phyloP scores from a whole-genome alignment of 2,329 filamentous ascomycete species.

The Trichoderma oligosporum region DNA sequence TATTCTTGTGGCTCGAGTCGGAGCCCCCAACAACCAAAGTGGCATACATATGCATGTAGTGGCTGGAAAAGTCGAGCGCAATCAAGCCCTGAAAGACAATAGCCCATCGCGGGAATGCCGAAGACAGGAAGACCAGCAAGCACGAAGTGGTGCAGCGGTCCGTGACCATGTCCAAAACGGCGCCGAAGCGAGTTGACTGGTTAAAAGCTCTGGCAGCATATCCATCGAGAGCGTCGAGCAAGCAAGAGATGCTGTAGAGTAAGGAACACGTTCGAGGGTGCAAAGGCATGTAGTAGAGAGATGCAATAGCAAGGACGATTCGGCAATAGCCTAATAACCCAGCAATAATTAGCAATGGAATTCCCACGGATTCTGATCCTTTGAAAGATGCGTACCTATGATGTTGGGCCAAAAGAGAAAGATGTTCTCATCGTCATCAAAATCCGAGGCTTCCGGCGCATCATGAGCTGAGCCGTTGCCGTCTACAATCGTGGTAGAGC shows the following conservation, averaged over 20 bases:
- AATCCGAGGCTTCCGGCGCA: slow-evolving; percentile 34
- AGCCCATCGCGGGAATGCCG: slow-evolving; percentile 89
- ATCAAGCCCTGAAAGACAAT: slow-evolving; percentile 94
- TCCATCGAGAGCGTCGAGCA: slow-evolving; percentile 92
- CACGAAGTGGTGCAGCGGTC: slow-evolving; percentile 96
- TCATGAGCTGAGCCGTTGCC: slow-evolving; percentile 44
- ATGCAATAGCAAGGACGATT: slow-evolving; percentile 78
- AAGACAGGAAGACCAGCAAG: slow-evolving; percentile 88
- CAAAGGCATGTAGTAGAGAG: slow-evolving; percentile 97
- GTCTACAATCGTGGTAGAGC: slow-evolving; percentile 35
- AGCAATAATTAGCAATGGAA: not conserved
- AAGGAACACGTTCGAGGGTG: slow-evolving; percentile 93
- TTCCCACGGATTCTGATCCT: not conserved
- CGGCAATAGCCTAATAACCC: slow-evolving; percentile 64
- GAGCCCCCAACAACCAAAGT: slow-evolving; percentile 82
- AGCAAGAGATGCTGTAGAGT: slow-evolving; percentile 88
- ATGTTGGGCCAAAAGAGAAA: slow-evolving; percentile 80
- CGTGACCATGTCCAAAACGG: slow-evolving; percentile 97
- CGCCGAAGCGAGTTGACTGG: slow-evolving; percentile 92
- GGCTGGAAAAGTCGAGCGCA: slow-evolving; percentile 86
- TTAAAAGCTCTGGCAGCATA: slow-evolving; percentile 76
- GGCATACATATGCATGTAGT: slow-evolving; percentile 99
- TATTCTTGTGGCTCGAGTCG: slow-evolving; percentile 84
- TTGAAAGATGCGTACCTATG: slow-evolving; percentile 56
- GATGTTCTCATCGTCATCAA: slow-evolving; percentile 62